Base-by-base conservation (phyloP, 164 flowering plant species). In the Vitis rupestris region DNA sequence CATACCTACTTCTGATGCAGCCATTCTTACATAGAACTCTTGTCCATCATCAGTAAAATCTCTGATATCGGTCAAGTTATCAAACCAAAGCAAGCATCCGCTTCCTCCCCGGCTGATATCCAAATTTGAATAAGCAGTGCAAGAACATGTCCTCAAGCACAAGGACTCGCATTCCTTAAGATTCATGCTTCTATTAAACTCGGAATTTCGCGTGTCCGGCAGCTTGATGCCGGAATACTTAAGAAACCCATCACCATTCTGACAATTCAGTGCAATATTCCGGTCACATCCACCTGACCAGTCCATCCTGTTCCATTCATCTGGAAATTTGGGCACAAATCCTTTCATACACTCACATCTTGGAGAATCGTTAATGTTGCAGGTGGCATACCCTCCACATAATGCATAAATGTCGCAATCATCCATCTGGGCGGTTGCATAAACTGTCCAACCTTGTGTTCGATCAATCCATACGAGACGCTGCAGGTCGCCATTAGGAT, bases 81-180 rank as follows among this genome's bases (percentile, higher is more conserved):
- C 74, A 50, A 61, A 70, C 77, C 81, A 76, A 0, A 67, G 48
- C 17, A 76, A 10, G 63, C 83, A 81, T 7, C 81, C 79, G 57
- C 69, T 69, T 13, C 72, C 78, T 16, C 65, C 69, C 3, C 60
- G 37, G 37, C 50, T 70, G 3, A 75, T 63, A 50, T 78, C 62
- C 31, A 64, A 27, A 58, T 55, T 66, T 4, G 79, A 37, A 56
- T 72, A 80, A 8, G 75, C 77, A 5, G 59, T 61, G 37, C 77
- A 76, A 52, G 78, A 74, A 58, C 78, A 78, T 31, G 68, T 78
- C 50, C 11, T 50, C 60, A 23, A 50, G 47, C 81, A 79, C 59
- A 16, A 0, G 10, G 2, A 7, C 69, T 62, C 31, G 13, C 80
- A 80, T n/a, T 74, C 78, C 30, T 65, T 4, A 8, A 78, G 70